These are phyloP conservation scores for Amylostereum areolatum DNA, from an alignment of 1,284 basidiomycete species.

Conservation along the genomic window DNA sequence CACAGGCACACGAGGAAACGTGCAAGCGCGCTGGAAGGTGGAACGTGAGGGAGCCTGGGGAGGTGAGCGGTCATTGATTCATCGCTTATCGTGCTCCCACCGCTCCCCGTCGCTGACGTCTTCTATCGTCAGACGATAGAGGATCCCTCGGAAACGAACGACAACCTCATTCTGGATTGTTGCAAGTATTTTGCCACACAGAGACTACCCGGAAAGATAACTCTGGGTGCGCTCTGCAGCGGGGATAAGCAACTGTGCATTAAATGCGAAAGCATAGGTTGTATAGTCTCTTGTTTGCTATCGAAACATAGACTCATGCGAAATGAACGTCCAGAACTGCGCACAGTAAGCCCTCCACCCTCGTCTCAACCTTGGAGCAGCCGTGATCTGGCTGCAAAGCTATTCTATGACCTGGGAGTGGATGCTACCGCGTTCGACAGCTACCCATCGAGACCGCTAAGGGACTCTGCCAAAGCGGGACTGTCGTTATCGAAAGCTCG, in stretches of 20 bases:
- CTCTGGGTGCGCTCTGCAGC: constrained; percentile 42
- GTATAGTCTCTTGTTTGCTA: constrained; percentile 4
- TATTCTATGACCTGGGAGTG: constrained; percentile 10
- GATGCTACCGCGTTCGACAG: constrained; percentile 18
- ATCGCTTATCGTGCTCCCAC: neutral
- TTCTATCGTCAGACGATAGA: constrained; percentile 9
- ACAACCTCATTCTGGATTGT: constrained; percentile 67
- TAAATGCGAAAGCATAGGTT: constrained; percentile 45
- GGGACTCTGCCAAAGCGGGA: neutral
- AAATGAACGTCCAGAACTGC: neutral
- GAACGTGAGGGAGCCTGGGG: constrained; percentile 40
- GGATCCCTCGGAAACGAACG: constrained; percentile 34
- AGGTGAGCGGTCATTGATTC: constrained; percentile 26
- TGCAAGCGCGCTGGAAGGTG: constrained; percentile 51
- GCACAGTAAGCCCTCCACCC: constrained; percentile 15
- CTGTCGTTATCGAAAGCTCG: constrained; percentile 7
- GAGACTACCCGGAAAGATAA: constrained; percentile 8
- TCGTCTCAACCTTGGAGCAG: constrained; percentile 25
- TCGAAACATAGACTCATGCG: constrained; percentile 15
- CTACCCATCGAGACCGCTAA: constrained; percentile 7
- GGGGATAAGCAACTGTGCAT: constrained; percentile 61
- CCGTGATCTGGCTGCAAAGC: constrained; percentile 19
- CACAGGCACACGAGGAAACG: constrained; percentile 64
- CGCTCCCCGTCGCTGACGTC: neutral
- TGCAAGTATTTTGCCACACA: constrained; percentile 45